These are phyloP conservation scores for Fusarium pininemorale DNA, from an alignment of 2,329 filamentous ascomycete genomes.

Conservation along the genomic window DNA sequence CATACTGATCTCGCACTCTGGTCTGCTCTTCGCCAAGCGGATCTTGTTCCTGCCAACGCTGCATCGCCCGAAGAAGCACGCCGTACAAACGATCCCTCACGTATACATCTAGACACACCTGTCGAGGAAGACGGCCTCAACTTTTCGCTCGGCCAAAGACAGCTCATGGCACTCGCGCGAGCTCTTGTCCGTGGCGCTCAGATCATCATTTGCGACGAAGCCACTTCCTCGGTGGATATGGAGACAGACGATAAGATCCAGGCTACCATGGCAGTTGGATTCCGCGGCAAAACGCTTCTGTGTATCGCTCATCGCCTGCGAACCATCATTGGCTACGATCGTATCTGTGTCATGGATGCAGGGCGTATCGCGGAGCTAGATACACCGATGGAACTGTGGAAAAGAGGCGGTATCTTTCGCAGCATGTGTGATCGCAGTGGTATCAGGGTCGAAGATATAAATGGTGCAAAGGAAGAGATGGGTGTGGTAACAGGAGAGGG, in stretches of 20 bases:
- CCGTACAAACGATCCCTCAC: slow-evolving; percentile 67
- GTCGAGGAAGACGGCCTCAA: slow-evolving; percentile 97
- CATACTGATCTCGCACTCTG: slow-evolving; percentile 81
- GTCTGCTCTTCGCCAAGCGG: slow-evolving; percentile 79
- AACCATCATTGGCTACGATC: slow-evolving; percentile 93
- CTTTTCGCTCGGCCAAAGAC: slow-evolving; percentile 93
- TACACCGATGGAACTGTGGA: slow-evolving; percentile 77
- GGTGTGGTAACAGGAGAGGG: slow-evolving; percentile 17
- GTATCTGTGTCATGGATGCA: slow-evolving; percentile 95
- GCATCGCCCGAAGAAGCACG: slow-evolving; percentile 76
- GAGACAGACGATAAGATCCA: slow-evolving; percentile 98
- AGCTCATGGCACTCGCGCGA: slow-evolving; percentile 92
- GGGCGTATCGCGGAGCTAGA: slow-evolving; percentile 89
- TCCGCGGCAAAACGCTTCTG: slow-evolving; percentile 85
- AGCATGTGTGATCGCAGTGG: slow-evolving; percentile 90
- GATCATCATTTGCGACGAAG: slow-evolving; percentile 98
- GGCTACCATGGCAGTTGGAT: slow-evolving; percentile 83
- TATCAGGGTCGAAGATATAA: slow-evolving; percentile 69
- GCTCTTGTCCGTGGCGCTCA: slow-evolving; percentile 87
- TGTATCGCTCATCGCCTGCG: slow-evolving; percentile 93
- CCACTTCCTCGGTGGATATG: slow-evolving; percentile 92
- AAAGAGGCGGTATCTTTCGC: slow-evolving; percentile 80
- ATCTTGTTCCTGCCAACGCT: slow-evolving; percentile 69
- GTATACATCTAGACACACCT: slow-evolving; percentile 82
- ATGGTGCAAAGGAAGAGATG: slow-evolving; percentile 52